Base-by-base conservation (phyloP, 2,329 filamentous ascomycete genomes). In the Arthrobotrys entomopaga region DNA sequence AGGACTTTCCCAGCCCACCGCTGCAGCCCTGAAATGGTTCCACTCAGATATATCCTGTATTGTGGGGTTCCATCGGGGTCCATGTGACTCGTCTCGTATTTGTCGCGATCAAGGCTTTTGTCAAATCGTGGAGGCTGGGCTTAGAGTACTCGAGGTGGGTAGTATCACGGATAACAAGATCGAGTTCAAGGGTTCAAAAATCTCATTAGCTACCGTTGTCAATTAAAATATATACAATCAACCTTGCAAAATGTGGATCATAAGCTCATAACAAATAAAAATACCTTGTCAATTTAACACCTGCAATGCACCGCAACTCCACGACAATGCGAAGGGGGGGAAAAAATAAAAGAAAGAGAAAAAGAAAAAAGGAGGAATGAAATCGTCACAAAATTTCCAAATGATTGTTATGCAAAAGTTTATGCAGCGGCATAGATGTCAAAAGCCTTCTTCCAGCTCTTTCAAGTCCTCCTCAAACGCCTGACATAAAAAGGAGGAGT, bases 381-480 rank as follows among this genome's bases (percentile, higher is more conserved):
- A 34, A 34, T 34, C 29, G 5, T 34, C 29, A 34, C 29, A 34
- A 34, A 34, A 10, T 34, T 34, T 34, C 29, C 29, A 34, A 34
- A 26, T 7, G 10, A 7, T 10, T 34, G 29, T 7, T 34, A 34
- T 6, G 29, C 5, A 34, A 34, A 7, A 34, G 29, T 34, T 34
- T 5, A 34, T 34, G 29, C 6, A 8, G 29, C 7, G 10, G 29
- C 29, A 34, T 34, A 34, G 10, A 34, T 34, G 29, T 34, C 56
- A 69, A 56, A 69, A 65, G 13, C 19, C 50, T 22, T 63, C 70
- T 19, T 74, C 70, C 24, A 74, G 43, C 46, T 74, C 70, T 59
- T 40, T 74, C 70, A 74, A 42, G 24, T 74, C 70, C 8, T 74
- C 70, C 40, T 74, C 70, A 16, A 74, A 59, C 2, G 29, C 70